A percentile compares a stretch with the other conserved stretches of the same genome.
phyloP scores from a whole-genome alignment of 2,329 filamentous ascomycete genomes.

The Aspergillus pseudotamarii region DNA sequence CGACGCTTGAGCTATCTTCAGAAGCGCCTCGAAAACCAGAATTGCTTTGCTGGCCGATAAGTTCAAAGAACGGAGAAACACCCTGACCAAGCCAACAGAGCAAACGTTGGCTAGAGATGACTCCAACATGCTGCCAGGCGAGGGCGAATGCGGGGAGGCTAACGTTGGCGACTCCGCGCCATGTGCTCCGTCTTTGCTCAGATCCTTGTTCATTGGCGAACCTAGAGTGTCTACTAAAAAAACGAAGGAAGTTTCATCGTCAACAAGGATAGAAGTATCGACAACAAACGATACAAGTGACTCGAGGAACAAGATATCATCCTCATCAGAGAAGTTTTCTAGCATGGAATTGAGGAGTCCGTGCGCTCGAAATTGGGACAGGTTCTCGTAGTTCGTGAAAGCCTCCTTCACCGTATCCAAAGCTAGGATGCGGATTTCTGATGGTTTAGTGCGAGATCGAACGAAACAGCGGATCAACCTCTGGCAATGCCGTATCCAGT shows the following conservation, averaged over 20 bases:
- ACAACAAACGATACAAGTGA: conserved; percentile 44
- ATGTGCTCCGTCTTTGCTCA: conserved; percentile 30
- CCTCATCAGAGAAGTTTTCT: conserved; percentile 39
- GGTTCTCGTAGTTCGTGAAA: conserved; percentile 34
- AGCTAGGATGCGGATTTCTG: conserved; percentile 44
- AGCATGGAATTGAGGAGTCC: conserved; percentile 38
- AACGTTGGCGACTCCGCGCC: conserved; percentile 46
- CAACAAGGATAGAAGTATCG: conserved; percentile 32
- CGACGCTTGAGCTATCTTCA: conserved; percentile 64
- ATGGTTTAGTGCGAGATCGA: conserved; percentile 38
- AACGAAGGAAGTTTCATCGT: conserved; percentile 36
- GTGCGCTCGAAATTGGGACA: conserved; percentile 35
- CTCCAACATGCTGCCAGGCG: conserved; percentile 33
- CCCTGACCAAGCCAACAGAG: conserved; percentile 69
- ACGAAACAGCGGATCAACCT: conserved; percentile 42
- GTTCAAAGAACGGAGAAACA: conserved; percentile 76
- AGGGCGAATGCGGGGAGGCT: conserved; percentile 33
- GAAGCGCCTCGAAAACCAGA: conserved; percentile 63
- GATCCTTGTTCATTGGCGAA: conserved; percentile 40
- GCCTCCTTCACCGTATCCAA: conserved; percentile 44
- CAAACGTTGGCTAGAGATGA: conserved; percentile 62
- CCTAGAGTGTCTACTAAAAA: conserved; percentile 36
- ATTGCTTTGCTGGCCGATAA: conserved; percentile 66
- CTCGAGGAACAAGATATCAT: conserved; percentile 42
- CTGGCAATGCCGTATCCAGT: conserved; percentile 39